A percentile compares a stretch with the other conserved stretches of the same genome.
Evolutionary conservation across 441 rosid species (phyloP).

Genomic region (Populus hybrid): DNA sequence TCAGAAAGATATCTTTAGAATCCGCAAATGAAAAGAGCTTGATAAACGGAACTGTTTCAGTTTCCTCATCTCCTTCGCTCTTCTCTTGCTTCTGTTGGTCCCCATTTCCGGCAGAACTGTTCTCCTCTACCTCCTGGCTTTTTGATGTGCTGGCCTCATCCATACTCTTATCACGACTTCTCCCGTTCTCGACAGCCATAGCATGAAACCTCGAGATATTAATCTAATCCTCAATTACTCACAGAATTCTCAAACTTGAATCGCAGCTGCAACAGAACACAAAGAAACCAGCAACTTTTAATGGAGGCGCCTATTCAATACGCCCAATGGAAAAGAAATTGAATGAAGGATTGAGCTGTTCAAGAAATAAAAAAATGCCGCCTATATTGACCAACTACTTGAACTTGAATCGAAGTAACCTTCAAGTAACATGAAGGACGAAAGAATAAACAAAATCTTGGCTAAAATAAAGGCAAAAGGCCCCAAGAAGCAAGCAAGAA

Average conservation of each 20-base stretch:
- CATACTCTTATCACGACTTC: background rate
- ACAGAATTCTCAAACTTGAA: background rate
- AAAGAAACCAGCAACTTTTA: background rate
- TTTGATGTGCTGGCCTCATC: background rate
- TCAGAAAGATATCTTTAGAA: conserved; percentile 34
- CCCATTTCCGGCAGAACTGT: background rate
- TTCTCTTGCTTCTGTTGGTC: background rate
- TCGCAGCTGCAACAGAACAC: background rate
- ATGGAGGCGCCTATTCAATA: background rate
- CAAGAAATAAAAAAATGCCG: background rate
- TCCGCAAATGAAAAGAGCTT: conserved; percentile 63
- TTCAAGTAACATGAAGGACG: background rate
- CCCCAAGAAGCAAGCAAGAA: background rate
- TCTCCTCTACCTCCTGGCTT: background rate
- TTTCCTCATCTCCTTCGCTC: background rate
- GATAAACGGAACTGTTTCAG: conserved; percentile 36
- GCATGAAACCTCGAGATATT: background rate
- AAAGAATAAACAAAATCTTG: background rate
- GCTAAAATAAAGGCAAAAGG: background rate
- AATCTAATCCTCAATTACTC: background rate
- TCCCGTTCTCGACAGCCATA: conserved; percentile 6
- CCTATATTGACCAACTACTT: background rate
- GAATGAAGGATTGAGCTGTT: background rate
- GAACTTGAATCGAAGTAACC: background rate
- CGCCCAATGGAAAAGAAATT: background rate